Evolutionary conservation across 1,284 basidiomycete species (phyloP).

Genomic region (Pholiota adiposa): DNA sequence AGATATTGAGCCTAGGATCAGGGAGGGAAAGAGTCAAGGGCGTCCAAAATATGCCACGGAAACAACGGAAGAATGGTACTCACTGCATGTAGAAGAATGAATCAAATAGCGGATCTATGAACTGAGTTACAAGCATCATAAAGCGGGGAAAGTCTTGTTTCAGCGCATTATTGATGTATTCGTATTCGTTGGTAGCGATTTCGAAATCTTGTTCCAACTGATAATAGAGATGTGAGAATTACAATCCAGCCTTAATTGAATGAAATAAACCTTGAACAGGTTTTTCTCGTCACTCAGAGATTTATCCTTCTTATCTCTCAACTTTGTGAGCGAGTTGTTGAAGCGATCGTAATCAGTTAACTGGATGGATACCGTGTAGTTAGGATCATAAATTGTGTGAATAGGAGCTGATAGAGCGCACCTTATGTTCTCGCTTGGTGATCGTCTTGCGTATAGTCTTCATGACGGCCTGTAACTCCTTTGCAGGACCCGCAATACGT

Average conservation of each 20-base stretch:
- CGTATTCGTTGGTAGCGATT: slow-evolving; percentile 92
- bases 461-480: slow-evolving; percentile 87
- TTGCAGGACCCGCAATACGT: slow-evolving; percentile 83
- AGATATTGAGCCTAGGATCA: slow-evolving; percentile 81
- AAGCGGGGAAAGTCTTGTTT: slow-evolving; percentile 95
- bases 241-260: slow-evolving; percentile 21
- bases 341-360: slow-evolving; percentile 94
- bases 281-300: slow-evolving; percentile 93
- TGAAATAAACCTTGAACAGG: slow-evolving; percentile 78
- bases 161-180: slow-evolving; percentile 92
- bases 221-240: slow-evolving; percentile 18
- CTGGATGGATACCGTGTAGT: slow-evolving; percentile 39
- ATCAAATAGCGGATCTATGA: slow-evolving; percentile 96
- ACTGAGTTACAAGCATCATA: slow-evolving; percentile 84
- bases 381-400: slow-evolving; percentile 5
- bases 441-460: slow-evolving; percentile 94
- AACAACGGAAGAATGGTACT: slow-evolving; percentile 38
- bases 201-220: slow-evolving; percentile 99
- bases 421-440: slow-evolving; percentile 97
- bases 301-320: slow-evolving; percentile 98
- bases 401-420: slow-evolving; percentile 31
- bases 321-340: slow-evolving; percentile 95
- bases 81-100: slow-evolving; percentile 99
- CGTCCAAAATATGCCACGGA: neutral
- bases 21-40: neutral